Percentiles rank a stretch among this genome's conserved stretches.
Conservation (phyloP, 2,329 filamentous ascomycete genomes). For the Microcyclosporella mali region DNA sequence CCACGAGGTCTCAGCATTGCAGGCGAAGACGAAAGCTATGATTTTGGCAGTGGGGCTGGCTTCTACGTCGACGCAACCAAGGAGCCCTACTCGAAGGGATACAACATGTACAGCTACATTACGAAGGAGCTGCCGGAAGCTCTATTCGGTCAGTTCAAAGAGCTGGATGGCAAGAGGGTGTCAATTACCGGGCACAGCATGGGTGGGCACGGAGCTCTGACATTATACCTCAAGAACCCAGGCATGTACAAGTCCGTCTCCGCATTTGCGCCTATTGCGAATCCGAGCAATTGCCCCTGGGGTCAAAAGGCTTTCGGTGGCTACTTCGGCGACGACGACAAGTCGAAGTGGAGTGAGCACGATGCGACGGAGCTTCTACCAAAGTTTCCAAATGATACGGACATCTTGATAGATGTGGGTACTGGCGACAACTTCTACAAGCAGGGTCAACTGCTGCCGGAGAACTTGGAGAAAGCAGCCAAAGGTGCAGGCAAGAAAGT, state of each 20-base stretch:
- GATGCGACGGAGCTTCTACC: conserved; percentile 87
- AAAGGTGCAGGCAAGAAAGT: conserved; percentile 69
- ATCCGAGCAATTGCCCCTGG: conserved; percentile 67
- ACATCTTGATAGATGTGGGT: conserved; percentile 83
- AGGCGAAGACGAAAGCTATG: conserved; percentile 81
- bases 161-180: conserved; percentile 64
- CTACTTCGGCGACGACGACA: conserved; percentile 72
- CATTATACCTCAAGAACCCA: conserved; percentile 85
- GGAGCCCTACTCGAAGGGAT: conserved; percentile 67
- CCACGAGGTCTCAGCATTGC: conserved; percentile 73
- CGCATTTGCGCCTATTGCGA: conserved; percentile 21
- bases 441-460: conserved; percentile 82
- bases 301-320: conserved; percentile 90
- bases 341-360: conserved; percentile 75
- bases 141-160: conserved; percentile 64
- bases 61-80: conserved; percentile 89
- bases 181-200: conserved; percentile 93
- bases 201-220: conserved; percentile 93
- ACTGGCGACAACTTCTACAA: conserved; percentile 97
- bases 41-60: conserved; percentile 86
- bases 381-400: conserved; percentile 64
- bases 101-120: conserved; percentile 94
- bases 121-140: conserved; percentile 75
- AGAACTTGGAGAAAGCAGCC: conserved; percentile 80
- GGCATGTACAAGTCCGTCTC: conserved; percentile 60